phyloP scores from a whole-genome alignment of 2,329 filamentous ascomycete species.

The Arthrobotrys megalospora region DNA sequence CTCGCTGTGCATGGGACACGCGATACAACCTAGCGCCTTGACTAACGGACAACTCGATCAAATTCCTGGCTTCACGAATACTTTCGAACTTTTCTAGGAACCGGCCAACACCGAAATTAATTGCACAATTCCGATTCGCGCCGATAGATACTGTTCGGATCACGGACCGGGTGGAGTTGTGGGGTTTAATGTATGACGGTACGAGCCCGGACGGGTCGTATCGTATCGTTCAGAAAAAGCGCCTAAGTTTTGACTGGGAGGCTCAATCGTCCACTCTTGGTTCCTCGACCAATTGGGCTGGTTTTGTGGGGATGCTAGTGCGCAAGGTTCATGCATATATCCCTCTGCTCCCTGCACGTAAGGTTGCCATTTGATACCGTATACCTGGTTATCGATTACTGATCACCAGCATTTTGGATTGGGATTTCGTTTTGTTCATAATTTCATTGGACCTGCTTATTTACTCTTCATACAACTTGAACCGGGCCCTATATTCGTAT shows the following conservation, averaged over 20 bases:
- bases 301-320: background rate
- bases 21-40: background rate
- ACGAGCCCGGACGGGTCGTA: slow-evolving; percentile 9
- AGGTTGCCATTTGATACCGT: background rate
- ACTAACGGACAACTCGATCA: too few species aligned
- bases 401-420: background rate
- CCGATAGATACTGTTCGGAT: background rate
- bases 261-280: background rate
- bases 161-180: slow-evolving; percentile 3
- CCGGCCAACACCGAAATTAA: slow-evolving; percentile 1
- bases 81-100: background rate
- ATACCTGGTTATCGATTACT: slow-evolving; percentile 23
- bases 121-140: slow-evolving; percentile 35
- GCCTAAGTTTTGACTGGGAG: background rate
- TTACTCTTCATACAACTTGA: background rate
- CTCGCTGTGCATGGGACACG: slow-evolving; percentile 1
- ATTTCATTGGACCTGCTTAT: background rate
- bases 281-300: background rate
- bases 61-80: background rate
- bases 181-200: slow-evolving; percentile 28
- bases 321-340: slow-evolving; percentile 7
- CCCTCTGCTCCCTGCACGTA: background rate
- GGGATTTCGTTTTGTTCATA: background rate
- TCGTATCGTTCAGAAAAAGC: slow-evolving; percentile 1
- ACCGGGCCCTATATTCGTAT: background rate